These are phyloP conservation scores for Ciborinia camelliae DNA, from an alignment of 2,329 filamentous ascomycete species.

Conservation along the genomic window DNA sequence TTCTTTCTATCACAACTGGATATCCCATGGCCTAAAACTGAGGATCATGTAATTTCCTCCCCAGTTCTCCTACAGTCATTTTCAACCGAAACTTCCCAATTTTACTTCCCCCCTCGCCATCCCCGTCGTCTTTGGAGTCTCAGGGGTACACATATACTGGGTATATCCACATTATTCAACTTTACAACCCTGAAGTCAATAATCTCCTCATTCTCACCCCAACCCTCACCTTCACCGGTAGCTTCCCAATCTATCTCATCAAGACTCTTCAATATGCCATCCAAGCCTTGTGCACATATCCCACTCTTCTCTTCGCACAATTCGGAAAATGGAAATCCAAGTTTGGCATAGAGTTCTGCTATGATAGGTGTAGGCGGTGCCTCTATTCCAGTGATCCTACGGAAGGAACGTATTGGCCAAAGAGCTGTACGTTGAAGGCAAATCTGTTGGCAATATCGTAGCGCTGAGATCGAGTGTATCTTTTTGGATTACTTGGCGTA, in stretches of 20 bases:
- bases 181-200: background rate
- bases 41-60: no score
- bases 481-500: constrained; percentile 40
- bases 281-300: background rate
- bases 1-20: no score
- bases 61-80: no score
- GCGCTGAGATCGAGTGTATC: constrained; percentile 32
- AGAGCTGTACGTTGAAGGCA: constrained; percentile 42
- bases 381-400: constrained; percentile 37
- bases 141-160: background rate
- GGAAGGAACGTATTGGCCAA: constrained; percentile 42
- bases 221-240: background rate
- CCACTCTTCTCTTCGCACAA: background rate
- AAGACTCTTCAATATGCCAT: background rate
- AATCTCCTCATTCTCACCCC: background rate
- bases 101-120: background rate
- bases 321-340: background rate
- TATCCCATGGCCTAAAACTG: no score
- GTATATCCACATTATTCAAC: constrained; percentile 6
- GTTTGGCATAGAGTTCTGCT: background rate
- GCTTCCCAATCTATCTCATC: background rate
- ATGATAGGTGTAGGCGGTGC: background rate
- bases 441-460: constrained; percentile 37
- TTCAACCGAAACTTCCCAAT: background rate
- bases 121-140: no score